Percentiles rank a stretch among this genome's conserved stretches.
Conservation (phyloP, 2,329 filamentous ascomycete genomes). For the Penicillium sp. region DNA sequence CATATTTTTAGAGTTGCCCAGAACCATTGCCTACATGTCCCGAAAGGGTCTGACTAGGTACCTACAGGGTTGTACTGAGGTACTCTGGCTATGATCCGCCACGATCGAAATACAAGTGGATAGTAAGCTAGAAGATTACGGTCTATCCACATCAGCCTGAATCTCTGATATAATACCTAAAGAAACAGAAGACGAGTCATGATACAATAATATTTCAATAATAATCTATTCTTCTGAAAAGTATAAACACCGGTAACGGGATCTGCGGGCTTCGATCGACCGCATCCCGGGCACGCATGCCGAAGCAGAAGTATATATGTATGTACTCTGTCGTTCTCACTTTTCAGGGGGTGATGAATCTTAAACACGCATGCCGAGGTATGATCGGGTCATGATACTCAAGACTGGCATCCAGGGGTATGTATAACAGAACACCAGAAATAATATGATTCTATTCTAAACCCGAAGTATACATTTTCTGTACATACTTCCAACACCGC, state of each 20-base stretch:
- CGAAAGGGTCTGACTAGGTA: neutral
- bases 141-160: neutral
- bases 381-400: neutral
- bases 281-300: constrained; percentile 1
- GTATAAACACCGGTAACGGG: neutral
- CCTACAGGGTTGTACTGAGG: neutral
- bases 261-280: constrained; percentile 16
- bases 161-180: neutral
- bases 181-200: neutral
- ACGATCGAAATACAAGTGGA: constrained; percentile 1
- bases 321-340: neutral
- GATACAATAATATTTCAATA: neutral
- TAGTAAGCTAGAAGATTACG: neutral
- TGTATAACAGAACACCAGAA: too few relatives aligned
- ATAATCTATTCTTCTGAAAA: neutral
- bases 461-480: neutral
- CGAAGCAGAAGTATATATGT: neutral
- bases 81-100: neutral
- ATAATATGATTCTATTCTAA: neutral
- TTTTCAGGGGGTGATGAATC: constrained; percentile 13
- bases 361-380: neutral
- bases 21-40: constrained; percentile 5
- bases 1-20: constrained; percentile 15
- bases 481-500: constrained; percentile 12
- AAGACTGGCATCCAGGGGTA: constrained; percentile 6